phyloP scores from a whole-genome alignment of 345 rosid species.

The Pistacia vera region DNA sequence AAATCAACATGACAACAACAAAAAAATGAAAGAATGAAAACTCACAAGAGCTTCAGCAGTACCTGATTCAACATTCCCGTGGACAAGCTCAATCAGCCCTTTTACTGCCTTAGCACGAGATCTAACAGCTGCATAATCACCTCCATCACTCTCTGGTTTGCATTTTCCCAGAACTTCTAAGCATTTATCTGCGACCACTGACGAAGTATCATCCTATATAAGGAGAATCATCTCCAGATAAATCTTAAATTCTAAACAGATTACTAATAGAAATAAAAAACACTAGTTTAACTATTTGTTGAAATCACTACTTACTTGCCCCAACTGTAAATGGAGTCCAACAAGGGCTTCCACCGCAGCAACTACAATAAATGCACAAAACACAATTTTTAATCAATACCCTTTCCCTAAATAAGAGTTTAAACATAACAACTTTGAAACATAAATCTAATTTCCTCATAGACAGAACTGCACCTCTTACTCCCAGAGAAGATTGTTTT shows the following conservation, averaged over 20 bases:
- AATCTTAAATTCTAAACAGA: conserved; percentile 15
- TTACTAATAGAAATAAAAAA: conserved; percentile 4
- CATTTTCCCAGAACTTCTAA: conserved; percentile 39
- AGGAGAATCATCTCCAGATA: conserved; percentile 41
- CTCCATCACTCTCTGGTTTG: conserved; percentile 22
- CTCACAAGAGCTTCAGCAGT: conserved; percentile 8
- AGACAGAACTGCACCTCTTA: conserved; percentile 47
- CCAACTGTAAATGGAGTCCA: conserved; percentile 69
- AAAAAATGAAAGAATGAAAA: background rate
- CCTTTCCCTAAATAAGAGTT: conserved; percentile 2
- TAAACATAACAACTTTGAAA: background rate
- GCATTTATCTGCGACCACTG: conserved; percentile 67
- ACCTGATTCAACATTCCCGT: conserved; percentile 66
- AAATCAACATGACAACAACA: conserved; percentile 5
- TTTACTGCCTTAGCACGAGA: conserved; percentile 60
- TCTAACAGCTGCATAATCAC: conserved; percentile 28
- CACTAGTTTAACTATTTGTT: background rate
- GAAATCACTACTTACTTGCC: conserved; percentile 45
- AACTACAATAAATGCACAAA: conserved; percentile 37
- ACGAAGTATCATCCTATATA: conserved; percentile 85
- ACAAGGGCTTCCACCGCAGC: conserved; percentile 75
- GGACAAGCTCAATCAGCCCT: conserved; percentile 66
- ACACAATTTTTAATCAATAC: conserved; percentile 10
- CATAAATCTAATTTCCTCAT: background rate
- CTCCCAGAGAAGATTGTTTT: conserved; percentile 38